phyloP scores from a whole-genome alignment of 2,329 filamentous ascomycete species.

The Ceratocystis cubensis region DNA sequence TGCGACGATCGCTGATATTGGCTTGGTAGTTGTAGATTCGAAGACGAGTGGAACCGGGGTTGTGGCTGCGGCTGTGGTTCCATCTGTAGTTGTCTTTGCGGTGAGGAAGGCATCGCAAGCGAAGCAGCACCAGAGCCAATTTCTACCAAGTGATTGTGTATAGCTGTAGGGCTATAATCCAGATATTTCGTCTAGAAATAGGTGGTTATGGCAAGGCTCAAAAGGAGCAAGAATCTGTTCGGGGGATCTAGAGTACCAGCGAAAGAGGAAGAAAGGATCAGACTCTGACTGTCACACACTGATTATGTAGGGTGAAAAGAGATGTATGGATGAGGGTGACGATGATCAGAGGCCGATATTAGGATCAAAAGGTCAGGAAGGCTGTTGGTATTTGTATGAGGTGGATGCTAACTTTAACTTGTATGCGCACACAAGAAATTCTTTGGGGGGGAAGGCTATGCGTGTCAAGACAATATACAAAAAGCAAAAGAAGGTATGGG shows the following conservation, averaged over 20 bases:
- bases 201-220: background rate
- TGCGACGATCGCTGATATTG: background rate
- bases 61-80: background rate
- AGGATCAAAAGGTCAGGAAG: background rate
- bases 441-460: background rate
- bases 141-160: background rate
- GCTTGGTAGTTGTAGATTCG: background rate
- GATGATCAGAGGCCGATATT: background rate
- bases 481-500: background rate
- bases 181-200: background rate
- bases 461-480: slow-evolving; percentile 2
- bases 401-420: background rate
- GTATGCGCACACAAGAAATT: background rate
- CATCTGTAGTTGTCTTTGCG: background rate
- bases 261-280: background rate
- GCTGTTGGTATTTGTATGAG: background rate
- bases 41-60: background rate
- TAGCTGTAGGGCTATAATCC: background rate
- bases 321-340: background rate
- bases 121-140: background rate
- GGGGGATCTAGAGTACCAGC: background rate
- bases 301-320: background rate
- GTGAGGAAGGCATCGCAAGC: background rate
- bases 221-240: background rate
- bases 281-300: background rate